Base-by-base conservation (phyloP, 257 asterid genomes). In the Solanum piurae region DNA sequence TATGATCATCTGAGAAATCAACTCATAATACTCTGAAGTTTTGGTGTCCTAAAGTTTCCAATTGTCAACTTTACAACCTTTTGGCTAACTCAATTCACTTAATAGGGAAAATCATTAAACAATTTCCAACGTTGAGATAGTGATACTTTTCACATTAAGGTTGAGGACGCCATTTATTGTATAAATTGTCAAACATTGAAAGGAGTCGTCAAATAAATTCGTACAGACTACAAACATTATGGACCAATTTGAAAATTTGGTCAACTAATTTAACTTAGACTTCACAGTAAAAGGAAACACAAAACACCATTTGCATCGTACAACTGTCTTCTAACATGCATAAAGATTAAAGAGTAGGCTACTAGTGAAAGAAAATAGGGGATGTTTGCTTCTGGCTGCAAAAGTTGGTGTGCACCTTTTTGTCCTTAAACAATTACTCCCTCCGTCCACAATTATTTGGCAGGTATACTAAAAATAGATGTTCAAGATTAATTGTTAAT, bases 361-460 rank as follows among this genome's bases (percentile, higher is more conserved):
- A 55, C 14, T 16, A 55, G n/a, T 16, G 38, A 83, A 73, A 89
- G 84, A 86, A 76, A 90, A 69, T 60, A 87, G 87, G 88, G 91
- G 92, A 92, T 93, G 95, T 90, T 93, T 93, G 95, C 94, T 92
- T 92, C 89, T 71, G 86, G 85, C 86, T 88, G 95, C 92, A 90
- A 92, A 93, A 91, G 92, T 44, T 29, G 62, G n/a, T 9, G n/a
- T 52, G 23, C 23, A 52, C n/a, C 62, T 52, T 86, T 86, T 46
- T 34, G 34, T 33, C 34, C 60, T 58, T 18, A 7, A 55, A 55
- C 64, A 55, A 55, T 55, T 55, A 55, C 31, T 29, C 31, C 31
- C 31, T 29, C 31, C 31, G 31, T 29, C 31, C 31, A 29, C 31
- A 29, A 29, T 29, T 29, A 29, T 29, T 29, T 29, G 31, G 31